A percentile compares a stretch with the other conserved stretches of the same genome.
These are phyloP conservation scores for Heliamphora pulchella DNA, from an alignment of 179 eudicot species.

Conservation along the genomic window DNA sequence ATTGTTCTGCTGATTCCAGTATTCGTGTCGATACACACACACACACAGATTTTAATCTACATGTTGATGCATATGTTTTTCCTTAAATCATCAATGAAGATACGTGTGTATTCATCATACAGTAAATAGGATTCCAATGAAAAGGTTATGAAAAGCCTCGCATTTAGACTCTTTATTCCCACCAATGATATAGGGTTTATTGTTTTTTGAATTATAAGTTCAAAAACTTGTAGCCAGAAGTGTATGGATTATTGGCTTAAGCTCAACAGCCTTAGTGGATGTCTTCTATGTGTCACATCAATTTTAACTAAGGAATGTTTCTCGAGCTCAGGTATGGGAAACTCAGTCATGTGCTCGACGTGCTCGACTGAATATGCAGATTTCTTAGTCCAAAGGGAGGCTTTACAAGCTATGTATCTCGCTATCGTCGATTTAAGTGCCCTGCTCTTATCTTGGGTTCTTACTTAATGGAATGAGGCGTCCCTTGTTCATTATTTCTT, in stretches of 20 bases:
- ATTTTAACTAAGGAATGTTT: not conserved
- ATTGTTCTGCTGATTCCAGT: conserved; percentile 7
- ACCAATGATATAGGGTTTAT: not conserved
- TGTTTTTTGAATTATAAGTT: not conserved
- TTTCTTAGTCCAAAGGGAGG: no score
- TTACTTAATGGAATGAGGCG: no score
- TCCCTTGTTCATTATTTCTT: no score
- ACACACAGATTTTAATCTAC: no score
- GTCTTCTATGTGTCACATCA: not conserved
- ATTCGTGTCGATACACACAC: not conserved
- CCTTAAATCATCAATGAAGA: no score
- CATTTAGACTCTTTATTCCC: not conserved
- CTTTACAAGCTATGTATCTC: no score
- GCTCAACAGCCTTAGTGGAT: not conserved
- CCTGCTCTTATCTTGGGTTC: no score
- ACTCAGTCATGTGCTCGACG: no score
- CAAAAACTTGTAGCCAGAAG: not conserved
- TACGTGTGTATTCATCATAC: not conserved
- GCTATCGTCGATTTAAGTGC: no score
- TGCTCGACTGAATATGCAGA: no score
- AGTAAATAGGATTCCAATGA: not conserved
- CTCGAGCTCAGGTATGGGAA: no score
- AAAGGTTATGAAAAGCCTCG: not conserved
- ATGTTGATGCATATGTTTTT: no score
- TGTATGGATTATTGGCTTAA: not conserved